Evolutionary conservation across 2,329 filamentous ascomycete genomes (phyloP), one percentile per base, ranked within the genome.

Genomic region (Neocucurbitaria cava): DNA sequence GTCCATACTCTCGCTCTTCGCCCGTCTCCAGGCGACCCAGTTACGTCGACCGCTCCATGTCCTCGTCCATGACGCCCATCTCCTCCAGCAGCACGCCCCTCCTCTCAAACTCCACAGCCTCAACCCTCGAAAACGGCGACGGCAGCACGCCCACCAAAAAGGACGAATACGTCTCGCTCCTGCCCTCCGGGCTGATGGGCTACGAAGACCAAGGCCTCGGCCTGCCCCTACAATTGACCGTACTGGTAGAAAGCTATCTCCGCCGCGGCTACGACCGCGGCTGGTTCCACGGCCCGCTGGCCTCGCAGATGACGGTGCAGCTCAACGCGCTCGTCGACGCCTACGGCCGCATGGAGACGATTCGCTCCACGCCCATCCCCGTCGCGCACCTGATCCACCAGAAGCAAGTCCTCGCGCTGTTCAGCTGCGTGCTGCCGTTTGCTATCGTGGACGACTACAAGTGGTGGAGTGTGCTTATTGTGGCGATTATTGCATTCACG

Each of bases 311-410:
- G 77, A 83, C 82, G 11, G 80, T 80, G 1, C 83, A 87, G 60
- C 67, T 88, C 21, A 86, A 86, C 65, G 71, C 73, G 0, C 70
- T 88, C 17, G 80, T 83, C 15, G 81, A 85, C 55, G 83, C 85
- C 0, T 88, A 86, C 68, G 85, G 85, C 2, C 79, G 74, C 49
- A 87, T 88, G 85, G 86, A 89, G 72, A 87, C 85, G 0, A 88
- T 89, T 38, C 80, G 85, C 53, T 72, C 84, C n/a, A 88, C 86
- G 0, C 85, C 85, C 0, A 82, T 88, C 18, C 86, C 86, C 1
- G 82, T 89, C 7, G 86, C 86, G 5, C 85, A 88, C 66, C 65
- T 88, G 65, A 89, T 89, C 56, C 86, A 88, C 61, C 83, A 85
- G 62, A 83, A 84, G 58, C 86, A 89, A 72, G 86, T 87, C 0